These are phyloP conservation scores for Xylariaceae sp. DNA, from an alignment of 2,329 filamentous ascomycete genomes.

Conservation along the genomic window DNA sequence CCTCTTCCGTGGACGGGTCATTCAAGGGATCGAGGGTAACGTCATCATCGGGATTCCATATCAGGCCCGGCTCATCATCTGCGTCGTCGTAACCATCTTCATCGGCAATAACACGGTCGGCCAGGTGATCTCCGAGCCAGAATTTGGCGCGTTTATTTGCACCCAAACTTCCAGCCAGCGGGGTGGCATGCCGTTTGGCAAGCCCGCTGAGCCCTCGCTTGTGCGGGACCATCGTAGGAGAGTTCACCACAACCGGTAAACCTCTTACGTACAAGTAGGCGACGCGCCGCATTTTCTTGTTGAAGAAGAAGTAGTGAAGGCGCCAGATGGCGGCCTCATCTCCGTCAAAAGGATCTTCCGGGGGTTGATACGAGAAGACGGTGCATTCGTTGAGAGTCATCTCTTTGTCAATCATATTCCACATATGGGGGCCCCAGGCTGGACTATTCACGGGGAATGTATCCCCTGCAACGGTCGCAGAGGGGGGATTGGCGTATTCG, in stretches of 20 bases:
- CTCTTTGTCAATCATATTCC: conserved; percentile 87
- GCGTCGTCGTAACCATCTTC: conserved; percentile 44
- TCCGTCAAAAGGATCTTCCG: conserved; percentile 84
- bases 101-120: conserved; percentile 41
- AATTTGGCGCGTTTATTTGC: conserved; percentile 78
- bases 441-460: conserved; percentile 46
- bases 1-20: conserved; percentile 45
- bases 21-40: conserved; percentile 51
- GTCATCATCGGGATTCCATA: conserved; percentile 55
- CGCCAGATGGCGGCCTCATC: conserved; percentile 94
- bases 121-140: conserved; percentile 71
- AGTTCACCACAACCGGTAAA: conserved; percentile 61
- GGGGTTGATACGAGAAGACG: conserved; percentile 82
- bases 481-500: conserved; percentile 33
- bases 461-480: conserved; percentile 33
- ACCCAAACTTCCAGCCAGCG: conserved; percentile 35
- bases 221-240: conserved; percentile 29
- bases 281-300: conserved; percentile 83
- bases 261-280: conserved; percentile 90
- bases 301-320: conserved; percentile 96
- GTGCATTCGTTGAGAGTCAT: conserved; percentile 88
- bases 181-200: conserved; percentile 29
- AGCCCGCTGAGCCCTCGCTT: conserved; percentile 28
- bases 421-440: conserved; percentile 84
- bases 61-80: conserved; percentile 34